Evolutionary conservation across 1,139 yeast genomes (phyloP).

Genomic region (Magnusiomyces starmeri): DNA sequence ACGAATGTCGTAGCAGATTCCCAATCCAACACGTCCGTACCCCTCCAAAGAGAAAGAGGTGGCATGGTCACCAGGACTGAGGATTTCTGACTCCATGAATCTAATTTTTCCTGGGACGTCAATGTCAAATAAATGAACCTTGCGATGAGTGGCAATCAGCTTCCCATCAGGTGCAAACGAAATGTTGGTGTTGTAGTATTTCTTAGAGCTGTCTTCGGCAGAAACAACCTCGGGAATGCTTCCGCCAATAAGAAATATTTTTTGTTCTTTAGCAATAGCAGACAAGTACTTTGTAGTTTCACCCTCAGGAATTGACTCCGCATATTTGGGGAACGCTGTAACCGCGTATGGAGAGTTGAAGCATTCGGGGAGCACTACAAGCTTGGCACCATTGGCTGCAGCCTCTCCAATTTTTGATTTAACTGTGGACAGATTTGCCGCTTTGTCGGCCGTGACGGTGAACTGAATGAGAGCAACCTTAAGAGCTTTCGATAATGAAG

Average conservation of each 20-base stretch:
- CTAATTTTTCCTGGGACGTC: slow-evolving; percentile 85
- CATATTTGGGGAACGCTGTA: slow-evolving; percentile 74
- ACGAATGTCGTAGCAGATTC: slow-evolving; percentile 87
- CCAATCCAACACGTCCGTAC: slow-evolving; percentile 75
- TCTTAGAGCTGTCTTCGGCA: slow-evolving; percentile 32
- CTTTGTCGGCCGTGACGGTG: slow-evolving; percentile 64
- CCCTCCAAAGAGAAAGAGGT: slow-evolving; percentile 66
- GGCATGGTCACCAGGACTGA: slow-evolving; percentile 72
- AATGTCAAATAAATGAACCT: slow-evolving; percentile 83
- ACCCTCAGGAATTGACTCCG: slow-evolving; percentile 66
- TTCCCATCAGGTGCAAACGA: slow-evolving; percentile 66
- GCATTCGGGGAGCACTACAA: slow-evolving; percentile 79
- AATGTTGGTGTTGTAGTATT: slow-evolving; percentile 70
- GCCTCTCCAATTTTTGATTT: slow-evolving; percentile 51
- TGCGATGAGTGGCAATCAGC: slow-evolving; percentile 77
- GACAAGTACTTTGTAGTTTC: slow-evolving; percentile 59
- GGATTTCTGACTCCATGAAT: slow-evolving; percentile 70
- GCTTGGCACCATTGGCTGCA: slow-evolving; percentile 37
- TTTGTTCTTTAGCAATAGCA: slow-evolving; percentile 52
- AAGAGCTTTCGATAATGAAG: slow-evolving; percentile 30
- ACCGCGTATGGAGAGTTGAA: slow-evolving; percentile 94
- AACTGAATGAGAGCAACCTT: slow-evolving; percentile 74
- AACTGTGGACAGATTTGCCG: slow-evolving; percentile 53
- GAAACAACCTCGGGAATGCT: slow-evolving; percentile 65
- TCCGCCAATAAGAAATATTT: slow-evolving; percentile 73